These are phyloP conservation scores for Anthracocystis panici-leucophaei DNA, from an alignment of 1,284 basidiomycete genomes.

Conservation along the genomic window DNA sequence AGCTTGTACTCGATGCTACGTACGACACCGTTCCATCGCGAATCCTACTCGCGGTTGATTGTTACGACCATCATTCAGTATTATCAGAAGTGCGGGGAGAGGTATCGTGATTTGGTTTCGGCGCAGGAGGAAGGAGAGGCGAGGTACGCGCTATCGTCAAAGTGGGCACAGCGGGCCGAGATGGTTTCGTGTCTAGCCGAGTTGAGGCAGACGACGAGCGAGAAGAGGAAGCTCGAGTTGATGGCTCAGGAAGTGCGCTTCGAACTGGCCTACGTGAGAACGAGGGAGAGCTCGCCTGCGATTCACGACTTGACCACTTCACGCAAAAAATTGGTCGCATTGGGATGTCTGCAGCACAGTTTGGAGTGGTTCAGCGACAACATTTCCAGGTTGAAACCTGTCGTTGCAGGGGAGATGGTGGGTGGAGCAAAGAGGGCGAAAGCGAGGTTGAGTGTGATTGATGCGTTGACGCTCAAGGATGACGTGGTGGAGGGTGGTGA, in stretches of 20 bases:
- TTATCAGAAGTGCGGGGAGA: constrained; percentile 90
- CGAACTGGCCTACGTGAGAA: constrained; percentile 33
- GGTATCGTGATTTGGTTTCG: constrained; percentile 82
- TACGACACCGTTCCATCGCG: constrained; percentile 93
- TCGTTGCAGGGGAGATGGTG: constrained; percentile 68
- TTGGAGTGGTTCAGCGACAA: constrained; percentile 67
- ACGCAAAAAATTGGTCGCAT: constrained; percentile 79
- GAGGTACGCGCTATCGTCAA: constrained; percentile 45
- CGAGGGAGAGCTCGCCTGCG: constrained; percentile 21
- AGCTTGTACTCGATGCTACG: constrained; percentile 91
- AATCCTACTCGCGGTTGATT: constrained; percentile 85
- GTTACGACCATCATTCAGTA: constrained; percentile 96
- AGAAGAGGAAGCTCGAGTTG: constrained; percentile 32
- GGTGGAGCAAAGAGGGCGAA: constrained; percentile 19
- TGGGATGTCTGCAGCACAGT: constrained; percentile 86
- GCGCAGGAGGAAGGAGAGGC: constrained; percentile 9
- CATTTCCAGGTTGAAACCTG: constrained; percentile 52
- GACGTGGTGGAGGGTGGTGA: neutral
- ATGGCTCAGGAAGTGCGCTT: constrained; percentile 48
- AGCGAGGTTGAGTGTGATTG: constrained; percentile 47
- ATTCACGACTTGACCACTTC: constrained; percentile 78
- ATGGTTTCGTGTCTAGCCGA: constrained; percentile 79
- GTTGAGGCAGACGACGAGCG: constrained; percentile 68
- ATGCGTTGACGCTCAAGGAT: constrained; percentile 7
- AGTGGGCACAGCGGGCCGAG: constrained; percentile 74